These are phyloP conservation scores for Termitomyces eurrhizus DNA, from an alignment of 768 basidiomycete species.

Conservation along the genomic window DNA sequence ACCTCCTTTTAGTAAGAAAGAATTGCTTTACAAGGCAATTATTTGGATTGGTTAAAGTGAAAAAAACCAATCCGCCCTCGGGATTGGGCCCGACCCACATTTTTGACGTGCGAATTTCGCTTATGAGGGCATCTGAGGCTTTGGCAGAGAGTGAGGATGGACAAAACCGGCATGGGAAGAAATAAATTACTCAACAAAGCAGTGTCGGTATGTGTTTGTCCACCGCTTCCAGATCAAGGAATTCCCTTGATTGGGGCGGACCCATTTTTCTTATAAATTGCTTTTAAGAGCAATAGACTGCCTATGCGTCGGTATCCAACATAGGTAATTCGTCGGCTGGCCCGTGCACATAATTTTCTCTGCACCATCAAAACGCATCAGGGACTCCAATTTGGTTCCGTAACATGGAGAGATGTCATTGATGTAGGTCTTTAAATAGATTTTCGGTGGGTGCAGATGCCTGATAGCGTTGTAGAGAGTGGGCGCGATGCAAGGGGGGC, in stretches of 20 bases:
- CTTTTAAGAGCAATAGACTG: constrained; percentile 1
- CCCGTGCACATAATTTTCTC: background rate
- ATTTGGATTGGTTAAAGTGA: constrained; percentile 17
- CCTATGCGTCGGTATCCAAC: constrained; percentile 6
- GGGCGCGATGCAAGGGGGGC: background rate
- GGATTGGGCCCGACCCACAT: constrained; percentile 28
- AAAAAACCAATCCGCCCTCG: constrained; percentile 18
- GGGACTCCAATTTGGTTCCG: background rate
- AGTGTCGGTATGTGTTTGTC: constrained; percentile 13
- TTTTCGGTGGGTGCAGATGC: background rate
- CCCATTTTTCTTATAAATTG: constrained; percentile 17
- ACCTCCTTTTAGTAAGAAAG: constrained; percentile 1
- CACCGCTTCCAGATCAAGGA: constrained; percentile 8
- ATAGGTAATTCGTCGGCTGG: constrained; percentile 5
- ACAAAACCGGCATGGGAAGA: constrained; percentile 5
- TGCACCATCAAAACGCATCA: background rate
- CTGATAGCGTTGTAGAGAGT: background rate
- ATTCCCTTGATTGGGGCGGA: constrained; percentile 21
- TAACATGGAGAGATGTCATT: background rate
- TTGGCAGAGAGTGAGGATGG: constrained; percentile 9
- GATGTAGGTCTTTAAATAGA: background rate
- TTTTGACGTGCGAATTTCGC: constrained; percentile 20
- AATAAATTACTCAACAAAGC: constrained; percentile 14
- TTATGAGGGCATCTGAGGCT: background rate
- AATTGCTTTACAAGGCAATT: constrained; percentile 17